Percentiles rank a stretch among this genome's conserved stretches.
Evolutionary conservation across 2,329 filamentous ascomycete species (phyloP).

Genomic region (Clarireedia monteithiana): DNA sequence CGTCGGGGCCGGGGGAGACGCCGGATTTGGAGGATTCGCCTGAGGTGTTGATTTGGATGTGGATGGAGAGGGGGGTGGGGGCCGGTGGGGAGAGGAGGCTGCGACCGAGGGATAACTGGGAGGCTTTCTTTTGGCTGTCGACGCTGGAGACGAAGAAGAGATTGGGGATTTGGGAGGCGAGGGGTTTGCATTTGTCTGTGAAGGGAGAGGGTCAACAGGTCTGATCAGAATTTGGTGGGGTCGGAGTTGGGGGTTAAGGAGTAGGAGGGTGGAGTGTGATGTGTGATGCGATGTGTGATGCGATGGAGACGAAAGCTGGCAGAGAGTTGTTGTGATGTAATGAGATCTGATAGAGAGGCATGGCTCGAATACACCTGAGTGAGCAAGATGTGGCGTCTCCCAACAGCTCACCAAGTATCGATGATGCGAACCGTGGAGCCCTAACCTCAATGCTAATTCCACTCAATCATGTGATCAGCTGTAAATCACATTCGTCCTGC

Average conservation of each 20-base stretch:
- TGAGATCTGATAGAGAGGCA: neutral
- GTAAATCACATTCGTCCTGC: neutral
- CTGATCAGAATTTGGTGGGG: neutral
- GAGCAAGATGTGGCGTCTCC: too few species aligned
- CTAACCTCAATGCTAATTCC: too few species aligned
- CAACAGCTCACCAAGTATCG: too few species aligned
- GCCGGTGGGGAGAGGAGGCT: conserved; percentile 40
- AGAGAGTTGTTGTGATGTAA: neutral
- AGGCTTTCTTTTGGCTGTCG: conserved; percentile 81
- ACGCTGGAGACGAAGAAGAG: conserved; percentile 89
- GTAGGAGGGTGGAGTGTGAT: neutral
- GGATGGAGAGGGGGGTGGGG: conserved; percentile 43
- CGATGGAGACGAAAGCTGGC: neutral
- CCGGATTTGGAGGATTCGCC: conserved; percentile 83
- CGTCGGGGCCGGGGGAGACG: conserved; percentile 57
- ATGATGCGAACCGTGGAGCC: too few species aligned
- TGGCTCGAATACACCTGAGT: too few species aligned
- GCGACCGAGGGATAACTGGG: conserved; percentile 70
- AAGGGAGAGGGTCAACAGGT: neutral
- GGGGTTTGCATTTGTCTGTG: conserved; percentile 79
- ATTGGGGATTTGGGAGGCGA: conserved; percentile 77
- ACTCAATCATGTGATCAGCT: neutral
- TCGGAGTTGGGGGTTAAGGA: neutral
- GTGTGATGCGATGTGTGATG: neutral
- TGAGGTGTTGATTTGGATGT: conserved; percentile 93